Conservation (phyloP, 2,329 filamentous ascomycete genomes). For the Ilyonectria robusta region DNA sequence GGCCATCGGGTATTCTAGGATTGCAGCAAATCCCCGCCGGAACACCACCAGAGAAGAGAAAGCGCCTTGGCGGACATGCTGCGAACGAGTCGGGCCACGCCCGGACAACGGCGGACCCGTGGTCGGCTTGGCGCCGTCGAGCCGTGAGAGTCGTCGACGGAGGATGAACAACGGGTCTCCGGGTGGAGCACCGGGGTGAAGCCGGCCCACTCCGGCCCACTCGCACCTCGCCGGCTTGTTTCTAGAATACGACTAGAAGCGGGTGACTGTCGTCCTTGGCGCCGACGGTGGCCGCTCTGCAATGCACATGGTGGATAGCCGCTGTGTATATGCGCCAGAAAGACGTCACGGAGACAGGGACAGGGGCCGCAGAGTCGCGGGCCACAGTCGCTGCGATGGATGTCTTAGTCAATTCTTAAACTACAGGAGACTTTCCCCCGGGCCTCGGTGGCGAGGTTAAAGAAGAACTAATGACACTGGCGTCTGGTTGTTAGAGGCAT, state of each 20-base stretch:
- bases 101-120: slow-evolving; percentile 13
- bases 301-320: background rate
- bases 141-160: slow-evolving; percentile 1
- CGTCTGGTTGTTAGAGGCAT: background rate
- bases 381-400: background rate
- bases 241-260: slow-evolving; percentile 47
- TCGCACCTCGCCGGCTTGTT: slow-evolving; percentile 9
- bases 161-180: slow-evolving; percentile 1
- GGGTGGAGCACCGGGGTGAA: slow-evolving; percentile 24
- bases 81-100: slow-evolving; percentile 32
- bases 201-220: slow-evolving; percentile 10
- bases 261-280: background rate
- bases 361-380: background rate
- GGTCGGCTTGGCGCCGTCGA: slow-evolving; percentile 17
- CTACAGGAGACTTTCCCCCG: background rate
- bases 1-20: background rate
- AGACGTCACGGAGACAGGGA: background rate
- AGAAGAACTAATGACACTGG: background rate
- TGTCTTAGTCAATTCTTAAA: background rate
- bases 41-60: slow-evolving; percentile 2
- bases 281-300: slow-evolving; percentile 17
- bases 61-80: slow-evolving; percentile 17
- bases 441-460: background rate
- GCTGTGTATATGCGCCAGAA: background rate
- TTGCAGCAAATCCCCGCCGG: slow-evolving; percentile 1